These are phyloP conservation scores for Salicornia ramosissima DNA, from an alignment of 148 eudicot genomes.

Conservation along the genomic window DNA sequence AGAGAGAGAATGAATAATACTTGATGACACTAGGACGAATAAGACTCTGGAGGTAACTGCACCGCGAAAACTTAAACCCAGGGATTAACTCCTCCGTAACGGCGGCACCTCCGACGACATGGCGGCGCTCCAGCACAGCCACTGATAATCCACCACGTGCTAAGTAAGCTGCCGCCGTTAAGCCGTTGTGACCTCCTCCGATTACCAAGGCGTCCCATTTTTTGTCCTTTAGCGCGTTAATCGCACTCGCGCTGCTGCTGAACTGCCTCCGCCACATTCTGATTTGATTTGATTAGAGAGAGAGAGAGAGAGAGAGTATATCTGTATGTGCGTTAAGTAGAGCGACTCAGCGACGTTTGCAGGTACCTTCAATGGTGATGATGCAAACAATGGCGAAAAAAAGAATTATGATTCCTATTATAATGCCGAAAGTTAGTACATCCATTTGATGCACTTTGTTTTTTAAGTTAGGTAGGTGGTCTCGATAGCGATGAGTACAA, in stretches of 20 bases:
- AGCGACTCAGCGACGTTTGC: conserved; percentile 60
- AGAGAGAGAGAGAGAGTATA: not conserved
- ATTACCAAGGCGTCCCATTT: conserved; percentile 89
- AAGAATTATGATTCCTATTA: conserved; percentile 64
- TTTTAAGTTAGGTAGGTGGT: no score
- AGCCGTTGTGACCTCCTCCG: conserved; percentile 97
- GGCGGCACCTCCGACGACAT: conserved; percentile 86
- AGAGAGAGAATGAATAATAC: conserved; percentile 24
- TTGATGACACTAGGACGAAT: conserved; percentile 76
- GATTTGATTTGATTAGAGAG: not conserved
- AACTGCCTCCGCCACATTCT: conserved; percentile 52
- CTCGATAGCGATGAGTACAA: no score
- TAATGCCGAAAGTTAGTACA: conserved; percentile 65
- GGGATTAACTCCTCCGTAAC: conserved; percentile 89
- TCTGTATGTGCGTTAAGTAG: conserved; percentile 5
- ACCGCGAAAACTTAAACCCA: conserved; percentile 93
- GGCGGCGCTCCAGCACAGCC: conserved; percentile 96
- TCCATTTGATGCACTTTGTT: conserved; percentile 40
- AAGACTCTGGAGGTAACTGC: conserved; percentile 97
- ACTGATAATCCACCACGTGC: conserved; percentile 87
- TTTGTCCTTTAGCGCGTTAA: conserved; percentile 33
- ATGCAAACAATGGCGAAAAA: conserved; percentile 57
- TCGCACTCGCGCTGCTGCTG: conserved; percentile 31
- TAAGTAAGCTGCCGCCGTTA: conserved; percentile 88
- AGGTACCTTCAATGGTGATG: conserved; percentile 68